Evolutionary conservation across 306 rosid genomes (phyloP), one percentile per base, ranked within the genome.

Genomic region (Ormosia semicastrata): DNA sequence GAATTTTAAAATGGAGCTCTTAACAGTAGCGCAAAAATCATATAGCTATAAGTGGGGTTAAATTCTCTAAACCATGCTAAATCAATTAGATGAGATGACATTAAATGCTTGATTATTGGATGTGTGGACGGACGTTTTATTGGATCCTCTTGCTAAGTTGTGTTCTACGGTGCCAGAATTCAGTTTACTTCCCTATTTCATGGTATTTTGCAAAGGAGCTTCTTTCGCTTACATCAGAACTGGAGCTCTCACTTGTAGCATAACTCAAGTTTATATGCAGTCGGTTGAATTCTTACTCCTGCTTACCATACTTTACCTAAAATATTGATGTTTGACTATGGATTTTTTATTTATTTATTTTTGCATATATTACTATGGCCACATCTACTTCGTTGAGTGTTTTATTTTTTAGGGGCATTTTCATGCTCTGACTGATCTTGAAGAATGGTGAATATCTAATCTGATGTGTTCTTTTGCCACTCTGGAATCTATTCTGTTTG

Each of bases 391-490:
- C 66, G 1, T 89, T 65, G 44, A 65, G 40, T 87, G 86, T 82
- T 77, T 78, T 85, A 50, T 29, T 46, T 54, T 73, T 32, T 50
- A 39, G 74, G 88, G 87, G 78, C 56, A 82, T 78, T 67, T 82
- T 67, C 79, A 72, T 85, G 60, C 77, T 76, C 82, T 85, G 81
- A 71, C 66, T 79, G 70, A 57, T 73, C 87, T 87, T 90, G 92
- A 92, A 89, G 93, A 90, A 82, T 91, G 90, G 91, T 86, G 89
- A 88, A 81, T 95, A 85, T 80, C 79, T 89, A 82, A 88, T 89
- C 97, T 94, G 93, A 91, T 80, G 80, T 95, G 85, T 89, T 87
- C 82, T 90, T 93, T 90, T 89, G 77, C 92, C 94, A 71, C 76
- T 89, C 83, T 93, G 96, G 97, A 88, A 72, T 88, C 85, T 90